phyloP scores from a whole-genome alignment of 2,329 filamentous ascomycete genomes.

The Metarhizium anisopliae region DNA sequence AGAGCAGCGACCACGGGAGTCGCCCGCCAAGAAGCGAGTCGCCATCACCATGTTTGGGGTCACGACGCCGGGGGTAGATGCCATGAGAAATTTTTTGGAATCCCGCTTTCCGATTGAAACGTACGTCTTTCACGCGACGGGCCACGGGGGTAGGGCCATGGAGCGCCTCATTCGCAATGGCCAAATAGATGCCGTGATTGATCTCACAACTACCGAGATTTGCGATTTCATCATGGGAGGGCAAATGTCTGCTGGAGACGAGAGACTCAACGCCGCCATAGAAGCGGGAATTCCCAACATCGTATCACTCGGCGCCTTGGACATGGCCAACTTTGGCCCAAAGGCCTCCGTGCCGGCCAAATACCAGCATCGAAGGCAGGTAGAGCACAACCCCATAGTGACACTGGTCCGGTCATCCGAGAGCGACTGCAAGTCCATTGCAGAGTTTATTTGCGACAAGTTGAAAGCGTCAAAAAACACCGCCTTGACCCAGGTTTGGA shows the following conservation, averaged over 20 bases:
- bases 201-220: conserved; percentile 65
- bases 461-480: conserved; percentile 32
- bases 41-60: conserved; percentile 70
- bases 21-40: conserved; percentile 34
- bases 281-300: conserved; percentile 46
- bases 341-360: conserved; percentile 43
- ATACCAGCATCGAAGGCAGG: conserved; percentile 41
- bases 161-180: conserved; percentile 51
- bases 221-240: conserved; percentile 56
- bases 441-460: conserved; percentile 44
- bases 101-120: conserved; percentile 39
- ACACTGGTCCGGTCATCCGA: conserved; percentile 56
- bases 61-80: conserved; percentile 56
- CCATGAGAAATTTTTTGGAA: conserved; percentile 42
- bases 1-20: not conserved
- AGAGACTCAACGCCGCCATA: conserved; percentile 48
- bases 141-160: conserved; percentile 60
- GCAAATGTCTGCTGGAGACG: conserved; percentile 48
- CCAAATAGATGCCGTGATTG: conserved; percentile 55
- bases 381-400: conserved; percentile 56
- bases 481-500: conserved; percentile 41
- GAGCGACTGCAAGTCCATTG: conserved; percentile 49
- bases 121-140: conserved; percentile 63
- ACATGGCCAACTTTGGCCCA: conserved; percentile 58
- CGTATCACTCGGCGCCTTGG: conserved; percentile 42